Conservation (phyloP, 345 rosid species). For the Syzygium grande region DNA sequence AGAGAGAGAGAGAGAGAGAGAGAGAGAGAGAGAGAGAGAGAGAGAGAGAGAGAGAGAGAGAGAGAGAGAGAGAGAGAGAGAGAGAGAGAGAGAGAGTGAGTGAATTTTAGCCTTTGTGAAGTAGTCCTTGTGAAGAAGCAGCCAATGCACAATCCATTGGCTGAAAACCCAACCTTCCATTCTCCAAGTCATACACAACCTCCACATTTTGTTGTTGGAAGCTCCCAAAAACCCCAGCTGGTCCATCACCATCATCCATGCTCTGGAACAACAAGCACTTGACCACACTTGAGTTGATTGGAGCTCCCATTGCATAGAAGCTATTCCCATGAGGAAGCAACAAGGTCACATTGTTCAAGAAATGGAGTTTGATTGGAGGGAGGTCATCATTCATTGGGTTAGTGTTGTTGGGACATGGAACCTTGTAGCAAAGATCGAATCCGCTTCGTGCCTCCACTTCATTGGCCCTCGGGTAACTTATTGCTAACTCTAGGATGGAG, state of each 20-base stretch:
- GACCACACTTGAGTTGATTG: constrained; percentile 50
- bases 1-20: neutral
- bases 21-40: neutral
- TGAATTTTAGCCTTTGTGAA: constrained; percentile 20
- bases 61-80: neutral
- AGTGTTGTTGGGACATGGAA: constrained; percentile 53
- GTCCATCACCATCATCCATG: constrained; percentile 75
- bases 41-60: neutral
- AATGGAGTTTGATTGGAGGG: constrained; percentile 61
- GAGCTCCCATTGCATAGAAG: constrained; percentile 74
- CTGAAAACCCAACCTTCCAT: constrained; percentile 69
- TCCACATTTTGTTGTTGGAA: constrained; percentile 81
- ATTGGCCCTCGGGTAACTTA: constrained; percentile 52
- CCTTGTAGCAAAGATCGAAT: constrained; percentile 68
- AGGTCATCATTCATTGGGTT: constrained; percentile 11
- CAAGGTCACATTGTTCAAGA: constrained; percentile 64
- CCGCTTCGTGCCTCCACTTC: constrained; percentile 49
- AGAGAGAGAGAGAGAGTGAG: neutral
- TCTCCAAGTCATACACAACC: constrained; percentile 74
- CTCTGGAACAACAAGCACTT: constrained; percentile 63
- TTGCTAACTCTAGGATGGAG: constrained; percentile 25
- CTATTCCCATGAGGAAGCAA: constrained; percentile 46
- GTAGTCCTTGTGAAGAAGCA: constrained; percentile 48
- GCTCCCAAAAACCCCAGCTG: constrained; percentile 73
- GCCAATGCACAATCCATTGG: constrained; percentile 64